A percentile compares a stretch with the other conserved stretches of the same genome.
These are phyloP conservation scores for Pseudozyma hubeiensis DNA, from an alignment of 1,284 basidiomycete genomes.

Conservation along the genomic window DNA sequence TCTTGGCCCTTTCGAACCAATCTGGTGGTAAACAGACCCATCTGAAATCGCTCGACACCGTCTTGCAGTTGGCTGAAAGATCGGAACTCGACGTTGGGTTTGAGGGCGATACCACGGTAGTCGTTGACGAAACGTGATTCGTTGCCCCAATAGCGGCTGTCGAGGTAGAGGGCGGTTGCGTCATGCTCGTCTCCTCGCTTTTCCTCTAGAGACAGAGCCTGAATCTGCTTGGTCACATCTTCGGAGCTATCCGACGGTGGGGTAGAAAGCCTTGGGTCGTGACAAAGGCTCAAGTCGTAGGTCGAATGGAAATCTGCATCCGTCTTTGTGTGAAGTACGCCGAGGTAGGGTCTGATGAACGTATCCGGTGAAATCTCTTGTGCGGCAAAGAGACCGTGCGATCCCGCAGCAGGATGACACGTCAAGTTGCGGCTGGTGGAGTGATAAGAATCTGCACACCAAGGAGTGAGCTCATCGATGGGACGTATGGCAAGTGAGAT, in stretches of 20 bases:
- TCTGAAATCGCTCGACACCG: conserved; percentile 12
- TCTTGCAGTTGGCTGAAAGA: conserved; percentile 34
- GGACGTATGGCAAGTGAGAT: conserved; percentile 23
- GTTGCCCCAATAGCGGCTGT: conserved; percentile 75
- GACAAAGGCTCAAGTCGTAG: conserved; percentile 77
- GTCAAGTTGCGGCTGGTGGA: conserved; percentile 32
- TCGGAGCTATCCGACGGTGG: background rate
- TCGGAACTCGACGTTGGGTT: conserved; percentile 56
- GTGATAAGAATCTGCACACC: conserved; percentile 30
- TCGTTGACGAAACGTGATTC: conserved; percentile 72
- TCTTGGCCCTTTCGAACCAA: conserved; percentile 83
- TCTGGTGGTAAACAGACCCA: conserved; percentile 68
- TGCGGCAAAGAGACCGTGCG: conserved; percentile 82
- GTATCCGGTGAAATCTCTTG: conserved; percentile 77
- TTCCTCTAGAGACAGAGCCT: background rate
- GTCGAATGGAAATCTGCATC: conserved; percentile 74
- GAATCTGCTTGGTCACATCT: background rate
- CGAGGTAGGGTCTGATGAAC: conserved; percentile 83
- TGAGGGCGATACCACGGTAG: conserved; percentile 53
- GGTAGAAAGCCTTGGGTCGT: conserved; percentile 14
- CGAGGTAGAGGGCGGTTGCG: conserved; percentile 36
- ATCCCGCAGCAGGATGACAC: conserved; percentile 81
- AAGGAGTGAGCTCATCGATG: conserved; percentile 20
- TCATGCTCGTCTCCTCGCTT: conserved; percentile 1
- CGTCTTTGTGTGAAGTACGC: conserved; percentile 82